Evolutionary conservation across 2,329 filamentous ascomycete species (phyloP), one percentile per base, ranked within the genome.

Genomic region (Verticillium alfalfae): DNA sequence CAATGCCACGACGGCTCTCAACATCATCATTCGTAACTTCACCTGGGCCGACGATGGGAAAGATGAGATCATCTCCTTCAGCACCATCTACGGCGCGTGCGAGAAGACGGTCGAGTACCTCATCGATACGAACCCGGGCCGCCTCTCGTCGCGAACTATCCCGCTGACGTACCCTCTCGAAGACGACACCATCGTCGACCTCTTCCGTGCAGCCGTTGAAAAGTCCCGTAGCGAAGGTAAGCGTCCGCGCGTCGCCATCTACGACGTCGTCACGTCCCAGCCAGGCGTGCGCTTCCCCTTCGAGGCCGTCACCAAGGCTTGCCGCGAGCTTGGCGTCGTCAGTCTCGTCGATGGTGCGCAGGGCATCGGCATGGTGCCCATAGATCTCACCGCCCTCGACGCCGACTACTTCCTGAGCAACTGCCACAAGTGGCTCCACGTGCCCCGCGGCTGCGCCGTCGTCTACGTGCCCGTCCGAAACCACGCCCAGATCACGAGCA

Each of bases 321-420:
- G 93, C 72, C 83, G 81, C 55, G 83, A 88, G 61, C 78, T 88
- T 31, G 85, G 84, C 0, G 78, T 97, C 3, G 71, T 94, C 60
- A 93, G 89, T 67, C 78, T 92, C 22, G 79, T 97, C 41, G 94
- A 98, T 71, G 93, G 86, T 16, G 94, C 94, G 0, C 94, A 98
- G 74, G 89, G 89, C 1, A 77, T 96, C 31, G 94, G 94, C 2
- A 89, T 95, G 74, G 81, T 97, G 8, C 79, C 83, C 1, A 73
- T 97, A 8, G 85, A 96, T 72, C 75, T 97, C 15, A 66, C 71
- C 0, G 73, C 76, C 4, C 76, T 93, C 2, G 84, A 93, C 65
- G 88, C 92, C 0, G 93, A 97, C 73, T 97, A 96, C 76, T 91
- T 96, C 70, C 84, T 94, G 15, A 89, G 83, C 61, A 97, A 97